Base-by-base conservation (phyloP, 345 rosid genomes). In the Eucalyptus lansdowneana region DNA sequence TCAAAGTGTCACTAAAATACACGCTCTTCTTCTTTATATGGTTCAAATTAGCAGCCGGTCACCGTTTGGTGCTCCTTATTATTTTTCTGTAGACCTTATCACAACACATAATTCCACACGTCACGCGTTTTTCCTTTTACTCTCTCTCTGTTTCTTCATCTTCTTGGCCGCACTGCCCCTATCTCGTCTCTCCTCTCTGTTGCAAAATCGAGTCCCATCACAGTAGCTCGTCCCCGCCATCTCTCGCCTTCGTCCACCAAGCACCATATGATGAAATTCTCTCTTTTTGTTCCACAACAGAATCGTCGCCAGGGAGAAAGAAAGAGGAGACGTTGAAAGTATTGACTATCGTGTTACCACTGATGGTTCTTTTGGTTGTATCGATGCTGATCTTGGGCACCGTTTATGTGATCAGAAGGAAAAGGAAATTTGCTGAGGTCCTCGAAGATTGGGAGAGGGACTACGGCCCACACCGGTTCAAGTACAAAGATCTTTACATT, bases 401-500 rank as follows among this genome's bases (percentile, higher is more conserved):
- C 0, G 65, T 58, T 58, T 58, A 24, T 11, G n/a, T 58, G 65
- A 25, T 58, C 12, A 58, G n/a, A 58, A 58, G 65, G 65, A 58
- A 58, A 25, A 25, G 65, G 65, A 58, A 58, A 58, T 58, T 58
- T 11, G 29, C 65, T 11, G 65, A 58, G 65, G 65, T 58, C 65
- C n/a, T 58, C 14, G 65, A 58, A 58, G 65, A 58, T 25, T 58
- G 65, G 65, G 65, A 58, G 65, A 58, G 65, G 65, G 65, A 94
- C 27, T 94, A 83, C 8, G 90, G 97, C 13, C 95, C 97, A 31
- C 97, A 95, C 19, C 90, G 98, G 80, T 97, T 93, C 90, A 90
- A 92, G 50, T 96, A 88, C 94, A 96, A 94, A 87, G 97, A 97
- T 87, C 91, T 97, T 25, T 95, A 95, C 29, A 80, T 62, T 16